These are phyloP conservation scores for Eruca vesicaria DNA, from an alignment of 441 rosid species.

Conservation along the genomic window DNA sequence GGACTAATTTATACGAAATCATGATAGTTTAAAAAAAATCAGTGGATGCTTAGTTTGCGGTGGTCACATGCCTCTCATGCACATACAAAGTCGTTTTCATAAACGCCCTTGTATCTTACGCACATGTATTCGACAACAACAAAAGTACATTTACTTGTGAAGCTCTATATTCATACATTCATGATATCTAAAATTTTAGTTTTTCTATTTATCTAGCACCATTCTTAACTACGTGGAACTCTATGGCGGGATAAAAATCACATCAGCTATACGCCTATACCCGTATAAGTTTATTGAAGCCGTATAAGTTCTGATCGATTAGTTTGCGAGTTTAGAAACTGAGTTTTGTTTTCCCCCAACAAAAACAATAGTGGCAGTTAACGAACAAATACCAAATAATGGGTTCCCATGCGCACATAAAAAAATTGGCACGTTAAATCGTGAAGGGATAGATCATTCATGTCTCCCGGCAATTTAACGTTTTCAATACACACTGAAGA, in stretches of 20 bases:
- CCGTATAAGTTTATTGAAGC: too few species aligned
- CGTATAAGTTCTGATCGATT: background rate
- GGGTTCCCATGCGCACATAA: constrained; percentile 23
- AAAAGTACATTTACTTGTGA: constrained; percentile 21
- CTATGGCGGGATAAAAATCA: background rate
- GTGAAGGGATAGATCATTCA: constrained; percentile 30
- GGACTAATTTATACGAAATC: constrained; percentile 6
- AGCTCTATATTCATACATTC: constrained; percentile 9
- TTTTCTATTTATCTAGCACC: background rate
- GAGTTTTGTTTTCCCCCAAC: background rate
- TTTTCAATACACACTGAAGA: constrained; percentile 9
- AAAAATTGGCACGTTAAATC: constrained; percentile 23
- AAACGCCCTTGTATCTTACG: constrained; percentile 17
- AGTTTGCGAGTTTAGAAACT: background rate
- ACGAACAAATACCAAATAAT: constrained; percentile 24
- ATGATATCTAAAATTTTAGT: background rate
- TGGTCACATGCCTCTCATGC: constrained; percentile 41
- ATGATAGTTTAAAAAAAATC: background rate
- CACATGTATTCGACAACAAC: constrained; percentile 36
- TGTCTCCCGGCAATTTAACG: constrained; percentile 20
- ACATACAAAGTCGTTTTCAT: constrained; percentile 18
- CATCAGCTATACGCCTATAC: background rate
- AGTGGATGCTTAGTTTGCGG: constrained; percentile 32
- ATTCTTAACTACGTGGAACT: background rate
- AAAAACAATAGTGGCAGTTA: background rate